Percentiles rank a stretch among this genome's conserved stretches.
phyloP scores from a whole-genome alignment of 2,329 filamentous ascomycete species.

The Colletotrichum plurivorum region DNA sequence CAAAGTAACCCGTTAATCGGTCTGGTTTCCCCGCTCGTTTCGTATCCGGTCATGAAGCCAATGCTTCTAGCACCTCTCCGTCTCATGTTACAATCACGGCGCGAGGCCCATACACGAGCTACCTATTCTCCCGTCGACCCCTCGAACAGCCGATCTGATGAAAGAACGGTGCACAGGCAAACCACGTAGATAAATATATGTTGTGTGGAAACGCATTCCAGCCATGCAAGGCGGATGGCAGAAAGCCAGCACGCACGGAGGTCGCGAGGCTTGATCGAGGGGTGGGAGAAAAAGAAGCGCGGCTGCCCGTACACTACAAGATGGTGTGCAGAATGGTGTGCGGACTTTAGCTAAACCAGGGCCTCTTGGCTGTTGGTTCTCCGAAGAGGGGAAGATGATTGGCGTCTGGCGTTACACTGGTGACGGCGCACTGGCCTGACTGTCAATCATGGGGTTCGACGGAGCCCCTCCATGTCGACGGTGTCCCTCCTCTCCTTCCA shows the following conservation, averaged over 20 bases:
- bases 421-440: slow-evolving; percentile 26
- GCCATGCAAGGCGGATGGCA: background rate
- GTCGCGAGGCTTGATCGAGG: background rate
- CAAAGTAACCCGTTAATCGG: background rate
- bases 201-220: background rate
- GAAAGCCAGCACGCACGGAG: background rate
- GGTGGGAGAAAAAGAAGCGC: background rate
- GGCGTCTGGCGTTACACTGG: slow-evolving; percentile 23
- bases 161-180: no score
- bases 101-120: background rate
- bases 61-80: slow-evolving; percentile 7
- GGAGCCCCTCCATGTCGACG: slow-evolving; percentile 21
- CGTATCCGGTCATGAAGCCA: slow-evolving; percentile 22
- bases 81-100: slow-evolving; percentile 16
- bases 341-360: no score
- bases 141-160: no score
- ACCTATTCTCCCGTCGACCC: no score
- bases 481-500: background rate
- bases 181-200: no score
- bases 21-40: slow-evolving; percentile 30
- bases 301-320: background rate
- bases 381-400: slow-evolving; percentile 27
- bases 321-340: slow-evolving; percentile 28
- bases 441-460: slow-evolving; percentile 40
- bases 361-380: slow-evolving; percentile 22